Conservation (phyloP, 495 filamentous ascomycete genomes). For the Neurospora hispaniola region DNA sequence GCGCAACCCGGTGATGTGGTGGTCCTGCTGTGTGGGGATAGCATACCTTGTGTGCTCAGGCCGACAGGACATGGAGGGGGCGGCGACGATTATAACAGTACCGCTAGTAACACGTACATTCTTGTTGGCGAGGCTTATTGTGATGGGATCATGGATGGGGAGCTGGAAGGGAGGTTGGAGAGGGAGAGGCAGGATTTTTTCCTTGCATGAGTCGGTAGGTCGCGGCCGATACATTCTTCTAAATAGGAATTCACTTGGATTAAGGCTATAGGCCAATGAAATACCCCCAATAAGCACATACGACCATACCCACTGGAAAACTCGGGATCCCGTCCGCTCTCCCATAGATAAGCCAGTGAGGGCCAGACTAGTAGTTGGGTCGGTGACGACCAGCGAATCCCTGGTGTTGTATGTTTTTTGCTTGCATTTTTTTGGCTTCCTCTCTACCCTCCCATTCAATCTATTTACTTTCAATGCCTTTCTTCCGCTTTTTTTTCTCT, state of each 20-base stretch:
- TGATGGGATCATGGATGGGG: slow-evolving; percentile 14
- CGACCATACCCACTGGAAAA: slow-evolving; percentile 16
- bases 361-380: slow-evolving; percentile 22
- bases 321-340: slow-evolving; percentile 44
- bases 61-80: neutral
- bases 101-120: neutral
- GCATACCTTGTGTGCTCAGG: slow-evolving; percentile 8
- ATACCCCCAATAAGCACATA: neutral
- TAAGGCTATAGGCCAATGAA: too few relatives aligned
- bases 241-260: too few relatives aligned
- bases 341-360: slow-evolving; percentile 30
- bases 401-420: slow-evolving; percentile 30
- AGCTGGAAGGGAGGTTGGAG: neutral
- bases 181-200: neutral
- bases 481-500: too few relatives aligned
- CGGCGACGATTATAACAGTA: neutral
- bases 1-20: slow-evolving; percentile 3
- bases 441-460: too few relatives aligned
- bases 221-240: too few relatives aligned
- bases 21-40: slow-evolving; percentile 6
- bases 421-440: neutral
- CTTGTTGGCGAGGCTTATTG: slow-evolving; percentile 12
- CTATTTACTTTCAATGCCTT: too few relatives aligned
- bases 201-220: too few relatives aligned
- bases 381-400: slow-evolving; percentile 32